phyloP scores from a whole-genome alignment of 345 rosid species.

The Eucalyptus guilfoylei region DNA sequence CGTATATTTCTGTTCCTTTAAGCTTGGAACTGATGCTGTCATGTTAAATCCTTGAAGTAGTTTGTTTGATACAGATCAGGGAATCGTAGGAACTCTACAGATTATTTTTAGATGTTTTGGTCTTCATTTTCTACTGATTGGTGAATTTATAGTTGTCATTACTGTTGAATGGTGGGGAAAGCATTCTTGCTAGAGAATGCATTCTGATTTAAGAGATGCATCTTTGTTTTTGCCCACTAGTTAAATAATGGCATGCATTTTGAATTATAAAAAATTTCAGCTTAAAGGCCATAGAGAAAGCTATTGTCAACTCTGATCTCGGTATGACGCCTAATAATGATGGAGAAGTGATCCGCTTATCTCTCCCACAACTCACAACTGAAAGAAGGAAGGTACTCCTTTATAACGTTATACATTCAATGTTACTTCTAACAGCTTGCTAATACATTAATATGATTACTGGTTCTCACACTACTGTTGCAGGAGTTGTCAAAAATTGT shows the following conservation, averaged over 20 bases:
- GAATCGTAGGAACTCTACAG: not conserved
- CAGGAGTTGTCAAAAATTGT: slow-evolving; percentile 86
- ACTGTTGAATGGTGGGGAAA: not conserved
- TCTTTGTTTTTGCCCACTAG: not conserved
- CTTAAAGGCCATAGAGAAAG: slow-evolving; percentile 89
- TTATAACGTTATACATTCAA: not conserved
- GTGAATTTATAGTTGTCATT: not conserved
- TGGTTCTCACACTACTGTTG: not conserved
- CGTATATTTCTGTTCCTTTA: no score
- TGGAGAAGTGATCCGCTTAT: slow-evolving; percentile 80
- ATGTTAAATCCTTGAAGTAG: not conserved
- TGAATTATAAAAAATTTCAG: slow-evolving; percentile 14
- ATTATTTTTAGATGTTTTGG: not conserved
- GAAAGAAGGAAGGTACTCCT: slow-evolving; percentile 83
- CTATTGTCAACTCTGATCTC: slow-evolving; percentile 76
- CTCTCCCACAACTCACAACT: slow-evolving; percentile 76
- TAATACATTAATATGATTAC: not conserved
- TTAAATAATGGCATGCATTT: not conserved
- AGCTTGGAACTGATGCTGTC: not conserved
- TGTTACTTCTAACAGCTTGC: not conserved
- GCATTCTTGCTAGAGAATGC: not conserved
- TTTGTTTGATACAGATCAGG: not conserved
- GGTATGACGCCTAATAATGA: slow-evolving; percentile 90
- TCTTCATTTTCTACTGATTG: not conserved
- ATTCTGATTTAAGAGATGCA: not conserved